These are phyloP conservation scores for Sphaceloma murrayae DNA, from an alignment of 2,329 filamentous ascomycete species.

Conservation along the genomic window DNA sequence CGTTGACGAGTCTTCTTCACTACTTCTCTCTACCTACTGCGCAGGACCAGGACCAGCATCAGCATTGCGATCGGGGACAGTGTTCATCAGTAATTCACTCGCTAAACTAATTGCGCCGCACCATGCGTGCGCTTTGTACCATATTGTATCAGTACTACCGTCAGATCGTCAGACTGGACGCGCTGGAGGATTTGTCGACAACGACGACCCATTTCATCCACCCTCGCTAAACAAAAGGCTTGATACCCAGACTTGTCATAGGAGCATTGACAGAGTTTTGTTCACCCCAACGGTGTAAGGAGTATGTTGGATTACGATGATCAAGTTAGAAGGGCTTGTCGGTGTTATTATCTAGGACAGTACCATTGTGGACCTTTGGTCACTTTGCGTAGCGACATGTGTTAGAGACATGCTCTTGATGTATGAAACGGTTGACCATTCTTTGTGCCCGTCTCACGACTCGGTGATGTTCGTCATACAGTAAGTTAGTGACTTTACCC, in stretches of 20 bases:
- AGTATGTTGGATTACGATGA: neutral
- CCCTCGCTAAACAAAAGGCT: constrained; percentile 9
- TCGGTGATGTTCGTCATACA: too few relatives aligned
- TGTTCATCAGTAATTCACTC: constrained; percentile 15
- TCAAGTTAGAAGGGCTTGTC: too few relatives aligned
- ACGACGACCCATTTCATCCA: too few relatives aligned
- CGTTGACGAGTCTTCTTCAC: constrained; percentile 12
- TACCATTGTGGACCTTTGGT: too few relatives aligned
- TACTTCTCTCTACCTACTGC: constrained; percentile 7
- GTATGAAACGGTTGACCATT: too few relatives aligned
- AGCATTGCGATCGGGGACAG: constrained; percentile 11
- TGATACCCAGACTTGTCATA: constrained; percentile 7
- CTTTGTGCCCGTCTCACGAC: too few relatives aligned
- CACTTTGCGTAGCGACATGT: too few relatives aligned
- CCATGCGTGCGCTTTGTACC: constrained; percentile 4
- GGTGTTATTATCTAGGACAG: too few relatives aligned
- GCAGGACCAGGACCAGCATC: constrained; percentile 11
- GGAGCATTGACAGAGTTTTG: too few relatives aligned
- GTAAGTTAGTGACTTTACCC: too few relatives aligned
- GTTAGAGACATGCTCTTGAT: too few relatives aligned
- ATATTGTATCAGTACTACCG: constrained; percentile 15
- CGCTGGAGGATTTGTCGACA: too few relatives aligned
- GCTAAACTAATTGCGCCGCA: constrained; percentile 7
- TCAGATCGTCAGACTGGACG: neutral
- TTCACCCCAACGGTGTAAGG: neutral